Evolutionary conservation across 1,139 yeast species (phyloP), one percentile per base, ranked within the genome.

Genomic region (Pichia kudriavzevii): DNA sequence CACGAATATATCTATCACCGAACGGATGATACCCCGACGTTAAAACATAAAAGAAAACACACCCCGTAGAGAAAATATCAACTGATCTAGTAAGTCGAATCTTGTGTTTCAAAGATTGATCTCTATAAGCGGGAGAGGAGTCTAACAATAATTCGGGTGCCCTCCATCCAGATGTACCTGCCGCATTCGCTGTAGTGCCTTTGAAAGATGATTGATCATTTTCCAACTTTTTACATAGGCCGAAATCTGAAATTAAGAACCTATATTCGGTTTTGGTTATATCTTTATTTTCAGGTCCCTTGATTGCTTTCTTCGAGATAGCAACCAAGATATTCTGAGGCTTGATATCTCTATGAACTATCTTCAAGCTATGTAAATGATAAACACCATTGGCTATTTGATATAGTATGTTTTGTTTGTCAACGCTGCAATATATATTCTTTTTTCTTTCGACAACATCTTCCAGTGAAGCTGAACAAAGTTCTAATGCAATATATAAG

Each of bases 131-230:
- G 2, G 40, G 37, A 6, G 46, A 41, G 11, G 39, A 26, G 20
- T 42, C 73, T 26, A 74, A 63, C 28, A 84, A 60, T 24, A 91
- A 63, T 53, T 91, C 99, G 0, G 98, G 98, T 0, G 98, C 97
- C 48, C 97, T 72, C 98, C 98, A 91, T 2, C 99, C 99, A 7
- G 91, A 75, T 0, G 98, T 91, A 2, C 99, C 99, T 0, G 96
- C 95, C 9, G 94, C 94, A 51, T 85, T 81, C 21, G 87, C 87
- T 1, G 91, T 79, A 1, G 95, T 88, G 0, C 96, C 94, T 45
- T 91, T 71, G 56, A 91, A 91, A 7, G 95, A 84, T 2, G 95
- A 82, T 57, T 91, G 96, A 48, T 87, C 97, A 13, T 78, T 75
- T 44, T 91, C 98, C 36, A 91, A 62, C 53, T 82, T 83, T 53